These are phyloP conservation scores for Plasmodium gonderi DNA, from an alignment of 169 alveolate species.

Conservation along the genomic window DNA sequence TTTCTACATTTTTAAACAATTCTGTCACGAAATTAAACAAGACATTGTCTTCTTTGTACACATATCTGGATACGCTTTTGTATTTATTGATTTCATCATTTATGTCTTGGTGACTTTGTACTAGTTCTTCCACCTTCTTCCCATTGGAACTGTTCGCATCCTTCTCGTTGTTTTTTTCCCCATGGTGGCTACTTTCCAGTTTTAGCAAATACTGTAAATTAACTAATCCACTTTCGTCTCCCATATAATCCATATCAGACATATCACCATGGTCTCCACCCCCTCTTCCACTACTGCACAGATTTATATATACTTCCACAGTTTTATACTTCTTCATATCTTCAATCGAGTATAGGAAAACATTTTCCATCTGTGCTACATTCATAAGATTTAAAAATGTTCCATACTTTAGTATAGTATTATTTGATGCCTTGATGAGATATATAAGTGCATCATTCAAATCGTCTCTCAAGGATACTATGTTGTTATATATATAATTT, in stretches of 20 bases:
- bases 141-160: not conserved
- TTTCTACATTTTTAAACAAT: constrained; percentile 71
- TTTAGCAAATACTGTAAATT: not conserved
- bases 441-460: constrained; percentile 14
- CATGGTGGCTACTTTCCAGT: not conserved
- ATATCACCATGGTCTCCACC: too few relatives aligned
- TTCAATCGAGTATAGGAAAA: constrained; percentile 41
- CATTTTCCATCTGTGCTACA: constrained; percentile 70
- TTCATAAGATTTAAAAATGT: constrained; percentile 67
- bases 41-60: constrained; percentile 53
- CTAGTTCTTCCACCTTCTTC: not conserved
- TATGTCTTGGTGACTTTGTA: not conserved
- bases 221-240: not conserved
- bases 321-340: constrained; percentile 47
- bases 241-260: not conserved
- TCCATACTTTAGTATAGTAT: constrained; percentile 62
- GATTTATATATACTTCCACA: constrained; percentile 37
- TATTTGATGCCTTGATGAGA: constrained; percentile 47
- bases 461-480: constrained; percentile 54
- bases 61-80: constrained; percentile 60
- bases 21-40: constrained; percentile 74
- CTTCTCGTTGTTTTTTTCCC: not conserved
- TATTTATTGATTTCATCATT: constrained; percentile 50
- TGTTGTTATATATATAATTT: constrained; percentile 62
- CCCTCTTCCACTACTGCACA: not conserved